Evolutionary conservation across 208 protist genomes (phyloP).

Genomic region (Crithidia brevicula): DNA sequence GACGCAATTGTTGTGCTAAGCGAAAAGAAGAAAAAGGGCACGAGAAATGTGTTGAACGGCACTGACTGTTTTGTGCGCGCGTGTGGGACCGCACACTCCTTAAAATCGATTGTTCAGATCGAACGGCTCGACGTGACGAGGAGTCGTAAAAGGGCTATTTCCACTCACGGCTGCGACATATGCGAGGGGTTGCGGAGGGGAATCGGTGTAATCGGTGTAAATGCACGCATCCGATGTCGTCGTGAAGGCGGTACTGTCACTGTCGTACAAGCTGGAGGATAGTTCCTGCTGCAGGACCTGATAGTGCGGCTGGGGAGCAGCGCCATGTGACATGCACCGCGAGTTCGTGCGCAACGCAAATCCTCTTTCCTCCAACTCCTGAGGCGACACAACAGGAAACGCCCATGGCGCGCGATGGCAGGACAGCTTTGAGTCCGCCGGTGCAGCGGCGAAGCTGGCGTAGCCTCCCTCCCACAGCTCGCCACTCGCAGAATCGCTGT

Average conservation of each 20-base stretch:
- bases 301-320: neutral
- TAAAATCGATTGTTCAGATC: slow-evolving; percentile 6
- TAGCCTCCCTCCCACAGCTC: neutral
- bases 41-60: too few relatives aligned
- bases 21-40: neutral
- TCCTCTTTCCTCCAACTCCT: too few relatives aligned
- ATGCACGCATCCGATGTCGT: slow-evolving; percentile 6
- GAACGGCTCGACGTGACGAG: neutral
- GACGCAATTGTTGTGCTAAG: neutral
- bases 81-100: neutral
- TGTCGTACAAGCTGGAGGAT: slow-evolving; percentile 6
- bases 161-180: neutral
- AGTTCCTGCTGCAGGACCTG: neutral
- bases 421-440: too few relatives aligned
- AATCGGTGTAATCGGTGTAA: slow-evolving; percentile 5
- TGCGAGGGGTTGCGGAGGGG: neutral
- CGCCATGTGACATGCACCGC: neutral
- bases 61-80: neutral
- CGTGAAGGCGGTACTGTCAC: slow-evolving; percentile 4
- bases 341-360: slow-evolving; percentile 1
- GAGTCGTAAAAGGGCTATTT: slow-evolving; percentile 1
- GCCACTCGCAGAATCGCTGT: neutral
- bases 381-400: too few relatives aligned
- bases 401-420: too few relatives aligned
- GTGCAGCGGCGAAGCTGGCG: neutral